Percentiles rank a stretch among this genome's conserved stretches.
Evolutionary conservation across 179 eudicot genomes (phyloP).

Genomic region (Sideroxylon spinosum): DNA sequence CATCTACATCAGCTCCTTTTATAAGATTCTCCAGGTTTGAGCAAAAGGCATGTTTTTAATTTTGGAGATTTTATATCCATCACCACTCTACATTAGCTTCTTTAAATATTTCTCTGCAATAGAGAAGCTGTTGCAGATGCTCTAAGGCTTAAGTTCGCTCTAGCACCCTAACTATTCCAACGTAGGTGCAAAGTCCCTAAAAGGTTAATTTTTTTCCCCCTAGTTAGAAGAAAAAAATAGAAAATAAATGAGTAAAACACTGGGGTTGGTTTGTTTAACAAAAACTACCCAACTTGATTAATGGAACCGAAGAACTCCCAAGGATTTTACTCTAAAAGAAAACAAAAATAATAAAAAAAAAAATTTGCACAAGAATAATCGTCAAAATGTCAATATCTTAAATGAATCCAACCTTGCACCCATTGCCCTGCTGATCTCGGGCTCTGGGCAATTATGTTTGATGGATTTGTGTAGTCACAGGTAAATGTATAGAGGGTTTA

Average conservation of each 20-base stretch:
- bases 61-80: too few relatives aligned
- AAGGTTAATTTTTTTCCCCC: too few relatives aligned
- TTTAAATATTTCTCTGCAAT: too few relatives aligned
- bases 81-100: too few relatives aligned
- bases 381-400: not conserved
- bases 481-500: not conserved
- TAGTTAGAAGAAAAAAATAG: too few relatives aligned
- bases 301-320: not conserved
- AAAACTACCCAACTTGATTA: not conserved
- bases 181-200: too few relatives aligned
- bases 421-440: not conserved
- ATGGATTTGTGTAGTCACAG: not conserved
- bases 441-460: not conserved
- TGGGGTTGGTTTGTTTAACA: too few relatives aligned
- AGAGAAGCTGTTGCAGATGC: too few relatives aligned
- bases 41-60: too few relatives aligned
- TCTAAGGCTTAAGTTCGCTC: constrained; percentile 5
- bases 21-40: too few relatives aligned
- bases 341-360: not conserved
- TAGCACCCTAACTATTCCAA: not conserved
- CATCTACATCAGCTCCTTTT: too few relatives aligned
- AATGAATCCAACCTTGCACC: not conserved
- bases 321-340: not conserved
- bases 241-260: too few relatives aligned
- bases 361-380: not conserved